A percentile compares a stretch with the other conserved stretches of the same genome.
These are phyloP conservation scores for Aplosporella prunicola DNA, from an alignment of 2,329 filamentous ascomycete genomes.

Conservation along the genomic window DNA sequence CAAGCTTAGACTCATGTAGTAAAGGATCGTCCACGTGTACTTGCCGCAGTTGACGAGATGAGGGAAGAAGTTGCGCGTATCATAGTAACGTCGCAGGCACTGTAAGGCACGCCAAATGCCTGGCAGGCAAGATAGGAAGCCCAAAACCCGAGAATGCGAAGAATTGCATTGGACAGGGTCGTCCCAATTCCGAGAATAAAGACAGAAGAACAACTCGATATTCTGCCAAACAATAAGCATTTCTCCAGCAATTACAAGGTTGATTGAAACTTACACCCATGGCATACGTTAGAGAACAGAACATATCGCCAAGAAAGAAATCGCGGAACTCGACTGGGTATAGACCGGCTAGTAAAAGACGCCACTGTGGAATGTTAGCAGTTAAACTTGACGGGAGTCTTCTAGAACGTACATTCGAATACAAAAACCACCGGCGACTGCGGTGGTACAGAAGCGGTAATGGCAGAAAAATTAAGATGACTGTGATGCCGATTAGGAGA, in stretches of 20 bases:
- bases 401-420: constrained; percentile 62
- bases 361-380: constrained; percentile 52
- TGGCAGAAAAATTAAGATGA: constrained; percentile 65
- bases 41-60: constrained; percentile 90
- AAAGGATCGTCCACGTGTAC: constrained; percentile 74
- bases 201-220: constrained; percentile 84
- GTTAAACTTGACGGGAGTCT: not conserved
- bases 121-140: constrained; percentile 75
- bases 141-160: constrained; percentile 68
- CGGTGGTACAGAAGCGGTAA: constrained; percentile 63
- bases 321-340: constrained; percentile 95
- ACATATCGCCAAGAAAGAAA: constrained; percentile 96
- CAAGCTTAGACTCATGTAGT: constrained; percentile 68
- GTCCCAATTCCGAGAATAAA: constrained; percentile 73
- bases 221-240: constrained; percentile 48
- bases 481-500: constrained; percentile 60
- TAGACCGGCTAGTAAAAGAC: constrained; percentile 71
- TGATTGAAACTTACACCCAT: constrained; percentile 57
- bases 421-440: constrained; percentile 76
- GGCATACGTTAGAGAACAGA: constrained; percentile 87
- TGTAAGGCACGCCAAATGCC: constrained; percentile 86
- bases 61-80: constrained; percentile 80
- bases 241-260: not conserved
- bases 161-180: constrained; percentile 75
- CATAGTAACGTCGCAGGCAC: constrained; percentile 78